A percentile compares a stretch with the other conserved stretches of the same genome.
Conservation (phyloP, 306 rosid species). For the Argentina anserina region DNA sequence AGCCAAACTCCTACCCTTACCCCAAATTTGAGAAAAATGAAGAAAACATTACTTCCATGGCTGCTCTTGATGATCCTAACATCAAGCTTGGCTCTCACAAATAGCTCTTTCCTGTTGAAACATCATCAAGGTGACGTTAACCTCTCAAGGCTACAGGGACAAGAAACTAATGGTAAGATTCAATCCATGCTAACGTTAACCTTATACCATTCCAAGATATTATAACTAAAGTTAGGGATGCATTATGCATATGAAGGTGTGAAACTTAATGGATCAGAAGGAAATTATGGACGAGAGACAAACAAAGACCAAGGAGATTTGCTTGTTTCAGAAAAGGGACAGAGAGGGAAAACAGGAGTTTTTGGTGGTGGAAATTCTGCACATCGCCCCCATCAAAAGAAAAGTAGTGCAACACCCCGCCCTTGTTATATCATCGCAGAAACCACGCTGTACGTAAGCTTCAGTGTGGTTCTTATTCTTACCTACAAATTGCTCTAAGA, state of each 20-base stretch:
- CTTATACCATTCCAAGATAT: neutral
- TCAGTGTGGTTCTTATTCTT: slow-evolving; percentile 14
- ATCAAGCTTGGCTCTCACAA: neutral
- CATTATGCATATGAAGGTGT: neutral
- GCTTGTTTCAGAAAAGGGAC: slow-evolving; percentile 1
- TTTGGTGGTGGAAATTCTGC: slow-evolving; percentile 17
- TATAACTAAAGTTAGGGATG: neutral
- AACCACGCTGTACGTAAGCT: slow-evolving; percentile 7
- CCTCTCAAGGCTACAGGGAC: slow-evolving; percentile 1
- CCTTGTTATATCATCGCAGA: slow-evolving; percentile 1
- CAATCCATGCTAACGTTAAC: no score
- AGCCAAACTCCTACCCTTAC: no score
- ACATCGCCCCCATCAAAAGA: neutral
- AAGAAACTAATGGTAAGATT: slow-evolving; percentile 10
- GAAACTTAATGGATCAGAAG: neutral
- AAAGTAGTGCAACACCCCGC: slow-evolving; percentile 2
- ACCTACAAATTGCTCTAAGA: slow-evolving; percentile 4
- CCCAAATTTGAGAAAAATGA: neutral
- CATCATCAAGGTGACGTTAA: neutral
- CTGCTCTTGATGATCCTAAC: slow-evolving; percentile 8
- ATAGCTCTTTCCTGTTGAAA: neutral
- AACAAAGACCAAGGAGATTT: neutral
- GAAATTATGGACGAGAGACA: neutral
- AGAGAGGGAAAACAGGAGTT: slow-evolving; percentile 19
- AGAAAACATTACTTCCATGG: slow-evolving; percentile 1